Evolutionary conservation across 2,329 filamentous ascomycete species (phyloP), one percentile per base, ranked within the genome.

Genomic region (Polytolypa hystricis): DNA sequence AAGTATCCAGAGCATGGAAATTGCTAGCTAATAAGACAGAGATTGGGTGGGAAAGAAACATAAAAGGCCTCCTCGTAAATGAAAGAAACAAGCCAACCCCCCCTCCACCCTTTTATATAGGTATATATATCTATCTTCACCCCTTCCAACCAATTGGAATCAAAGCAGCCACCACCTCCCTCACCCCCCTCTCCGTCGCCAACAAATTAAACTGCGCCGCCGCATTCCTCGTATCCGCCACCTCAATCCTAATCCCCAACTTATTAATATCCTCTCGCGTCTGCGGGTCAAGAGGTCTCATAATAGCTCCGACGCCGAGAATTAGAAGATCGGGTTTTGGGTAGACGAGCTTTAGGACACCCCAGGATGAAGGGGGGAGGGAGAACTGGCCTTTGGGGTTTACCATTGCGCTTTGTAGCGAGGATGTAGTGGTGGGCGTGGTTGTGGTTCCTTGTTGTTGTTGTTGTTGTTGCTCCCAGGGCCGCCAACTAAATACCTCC

Each of bases 171-270:
- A 86, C 89, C 43, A 96, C 78, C 51, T 89, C 81, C 14, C 77
- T 71, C 4, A 91, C 77, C 1, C 91, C 89, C 35, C 91, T 70
- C 65, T 98, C 91, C 12, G 86, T 96, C n/a, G 86, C 89, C 37
- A 98, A 65, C 51, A 98, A 57, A 55, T 98, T 98, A 60, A 91
- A 98, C 57, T 95, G 86, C 21, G 87, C 81, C 1, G 89, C 84
- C 6, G 91, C 91, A 61, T 96, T 96, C 44, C 85, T 71, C 20
- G 91, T 96, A 62, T 96, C 91, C 53, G 89, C 73, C 3, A 95
- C 71, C 53, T 98, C 91, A 4, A 96, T 70, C 39, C 84, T 71
- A 48, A 96, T 82, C 0, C 91, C 91, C 28, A 96, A 60, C 19
- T 74, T 71, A 43, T 79, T 81, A 39, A 98, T 76, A 48, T 77